Percentiles rank a stretch among this genome's conserved stretches.
Conservation (phyloP, 345 rosid genomes). For the Salix dunnii region DNA sequence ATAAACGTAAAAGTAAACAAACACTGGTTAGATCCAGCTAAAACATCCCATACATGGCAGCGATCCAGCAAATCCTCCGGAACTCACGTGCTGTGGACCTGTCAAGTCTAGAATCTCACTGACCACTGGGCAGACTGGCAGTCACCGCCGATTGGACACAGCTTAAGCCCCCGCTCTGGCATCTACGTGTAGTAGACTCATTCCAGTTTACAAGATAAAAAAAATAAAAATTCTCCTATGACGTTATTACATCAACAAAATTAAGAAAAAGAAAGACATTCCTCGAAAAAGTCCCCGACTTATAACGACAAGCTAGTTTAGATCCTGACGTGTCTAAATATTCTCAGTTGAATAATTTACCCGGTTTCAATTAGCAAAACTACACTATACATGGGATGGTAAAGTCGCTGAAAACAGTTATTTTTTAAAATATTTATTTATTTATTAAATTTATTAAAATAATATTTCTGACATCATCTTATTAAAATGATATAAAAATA, state of each 20-base stretch:
- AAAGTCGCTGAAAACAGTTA: no score
- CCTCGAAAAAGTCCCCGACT: neutral
- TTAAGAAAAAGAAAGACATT: neutral
- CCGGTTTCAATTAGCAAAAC: no score
- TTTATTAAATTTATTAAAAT: no score
- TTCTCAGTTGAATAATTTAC: neutral
- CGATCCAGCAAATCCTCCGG: neutral
- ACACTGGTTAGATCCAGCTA: neutral
- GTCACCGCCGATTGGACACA: neutral
- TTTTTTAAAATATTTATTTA: no score
- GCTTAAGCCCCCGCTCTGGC: neutral
- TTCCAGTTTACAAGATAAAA: neutral
- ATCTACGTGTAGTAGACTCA: neutral
- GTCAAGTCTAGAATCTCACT: neutral
- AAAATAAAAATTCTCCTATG: neutral
- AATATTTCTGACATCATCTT: no score
- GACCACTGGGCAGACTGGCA: neutral
- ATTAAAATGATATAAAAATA: no score
- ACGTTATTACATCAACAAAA: neutral
- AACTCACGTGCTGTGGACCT: neutral
- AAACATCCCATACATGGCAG: neutral
- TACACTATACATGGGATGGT: no score
- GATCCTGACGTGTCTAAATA: no score
- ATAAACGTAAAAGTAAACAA: neutral
- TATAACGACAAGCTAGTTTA: neutral